Evolutionary conservation across 1,284 basidiomycete genomes (phyloP).

Genomic region (Cryptococcus sp.): DNA sequence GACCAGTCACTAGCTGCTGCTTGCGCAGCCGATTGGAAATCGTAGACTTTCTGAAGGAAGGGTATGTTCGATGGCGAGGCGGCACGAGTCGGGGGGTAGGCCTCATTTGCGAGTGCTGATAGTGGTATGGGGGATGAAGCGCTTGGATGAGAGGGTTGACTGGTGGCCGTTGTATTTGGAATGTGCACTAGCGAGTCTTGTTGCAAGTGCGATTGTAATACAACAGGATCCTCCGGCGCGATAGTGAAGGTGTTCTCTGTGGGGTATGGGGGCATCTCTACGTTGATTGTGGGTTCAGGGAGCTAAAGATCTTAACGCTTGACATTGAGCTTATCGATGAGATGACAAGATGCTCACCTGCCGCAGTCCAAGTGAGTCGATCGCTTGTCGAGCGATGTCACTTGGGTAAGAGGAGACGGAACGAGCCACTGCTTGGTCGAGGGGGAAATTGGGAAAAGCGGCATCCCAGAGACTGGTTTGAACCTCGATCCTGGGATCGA

Average conservation of each 20-base stretch:
- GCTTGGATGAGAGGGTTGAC: too few relatives aligned
- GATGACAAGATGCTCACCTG: not conserved
- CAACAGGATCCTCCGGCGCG: not conserved
- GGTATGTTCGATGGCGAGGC: slow-evolving; percentile 1
- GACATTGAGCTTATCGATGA: too few relatives aligned
- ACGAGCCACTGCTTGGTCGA: slow-evolving; percentile 5
- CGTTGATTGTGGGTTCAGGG: not conserved
- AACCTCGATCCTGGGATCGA: not conserved
- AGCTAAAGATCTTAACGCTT: too few relatives aligned
- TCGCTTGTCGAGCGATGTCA: slow-evolving; percentile 4
- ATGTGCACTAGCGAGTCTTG: too few relatives aligned
- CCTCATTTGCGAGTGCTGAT: not conserved
- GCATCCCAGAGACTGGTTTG: slow-evolving; percentile 1
- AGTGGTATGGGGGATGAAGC: too few relatives aligned
- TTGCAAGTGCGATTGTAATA: too few relatives aligned
- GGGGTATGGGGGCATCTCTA: not conserved
- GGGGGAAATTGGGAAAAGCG: slow-evolving; percentile 2
- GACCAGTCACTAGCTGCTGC: slow-evolving; percentile 2
- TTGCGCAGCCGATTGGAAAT: slow-evolving; percentile 9
- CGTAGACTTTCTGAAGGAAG: slow-evolving; percentile 8
- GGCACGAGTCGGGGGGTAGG: slow-evolving; percentile 6
- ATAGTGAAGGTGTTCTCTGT: slow-evolving; percentile 1
- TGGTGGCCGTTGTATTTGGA: too few relatives aligned
- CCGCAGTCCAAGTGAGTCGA: slow-evolving; percentile 4
- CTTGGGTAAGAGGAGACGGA: not conserved